Conservation (phyloP, 1,139 yeast genomes). For the Kurtzmaniella natalensis region DNA sequence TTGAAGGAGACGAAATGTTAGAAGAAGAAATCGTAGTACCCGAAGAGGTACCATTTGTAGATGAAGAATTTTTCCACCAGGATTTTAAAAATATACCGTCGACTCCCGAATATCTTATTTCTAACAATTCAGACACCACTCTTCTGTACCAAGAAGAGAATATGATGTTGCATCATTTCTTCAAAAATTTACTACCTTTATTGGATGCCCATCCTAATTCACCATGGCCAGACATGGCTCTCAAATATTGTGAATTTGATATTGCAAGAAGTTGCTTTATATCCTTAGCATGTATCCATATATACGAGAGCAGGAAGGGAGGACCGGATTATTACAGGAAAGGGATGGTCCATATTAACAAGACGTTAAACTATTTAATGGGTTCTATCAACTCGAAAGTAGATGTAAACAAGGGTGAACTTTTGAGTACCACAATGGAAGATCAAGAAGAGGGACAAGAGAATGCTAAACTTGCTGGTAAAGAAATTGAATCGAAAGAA, state of each 20-base stretch:
- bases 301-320: constrained; percentile 45
- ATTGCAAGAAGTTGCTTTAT: constrained; percentile 53
- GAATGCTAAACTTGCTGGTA: not conserved
- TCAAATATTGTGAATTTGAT: constrained; percentile 51
- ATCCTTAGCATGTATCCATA: constrained; percentile 49
- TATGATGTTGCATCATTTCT: constrained; percentile 49
- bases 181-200: constrained; percentile 45
- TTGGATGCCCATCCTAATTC: constrained; percentile 54
- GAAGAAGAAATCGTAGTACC: not conserved
- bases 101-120: not conserved
- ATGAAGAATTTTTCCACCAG: not conserved
- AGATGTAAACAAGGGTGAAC: constrained; percentile 10
- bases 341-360: constrained; percentile 48
- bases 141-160: constrained; percentile 41
- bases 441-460: not conserved
- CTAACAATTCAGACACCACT: constrained; percentile 7
- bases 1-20: no score
- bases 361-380: constrained; percentile 48
- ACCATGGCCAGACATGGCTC: constrained; percentile 55
- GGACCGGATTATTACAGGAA: constrained; percentile 44
- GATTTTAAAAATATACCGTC: no score
- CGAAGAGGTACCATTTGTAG: not conserved
- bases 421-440: no score
- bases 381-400: constrained; percentile 21
- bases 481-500: constrained; percentile 5